Percentiles rank a stretch among this genome's conserved stretches.
These are phyloP conservation scores for Diaporthe humulicola DNA, from an alignment of 2,329 filamentous ascomycete species.

Conservation along the genomic window DNA sequence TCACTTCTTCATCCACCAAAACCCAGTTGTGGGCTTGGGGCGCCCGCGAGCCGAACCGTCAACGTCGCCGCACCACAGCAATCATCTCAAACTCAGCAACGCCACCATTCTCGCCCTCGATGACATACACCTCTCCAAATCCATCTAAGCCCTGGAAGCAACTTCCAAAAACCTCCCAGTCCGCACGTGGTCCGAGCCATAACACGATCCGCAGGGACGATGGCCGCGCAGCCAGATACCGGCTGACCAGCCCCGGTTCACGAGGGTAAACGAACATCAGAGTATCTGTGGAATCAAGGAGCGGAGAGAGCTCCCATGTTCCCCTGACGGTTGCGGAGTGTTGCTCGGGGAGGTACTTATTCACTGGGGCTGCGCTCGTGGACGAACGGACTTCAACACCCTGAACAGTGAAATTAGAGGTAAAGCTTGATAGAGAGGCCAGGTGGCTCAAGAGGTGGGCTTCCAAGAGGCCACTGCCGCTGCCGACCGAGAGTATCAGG, in stretches of 20 bases:
- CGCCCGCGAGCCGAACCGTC: background rate
- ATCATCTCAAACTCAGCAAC: constrained; percentile 38
- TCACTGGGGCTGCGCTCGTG: background rate
- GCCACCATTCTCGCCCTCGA: background rate
- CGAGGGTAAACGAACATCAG: constrained; percentile 38
- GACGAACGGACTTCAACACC: constrained; percentile 34
- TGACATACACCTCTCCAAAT: constrained; percentile 18
- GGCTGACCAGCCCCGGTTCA: constrained; percentile 13
- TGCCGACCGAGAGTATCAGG: constrained; percentile 37
- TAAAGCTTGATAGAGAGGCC: background rate
- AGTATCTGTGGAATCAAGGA: background rate
- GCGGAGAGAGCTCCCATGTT: constrained; percentile 34
- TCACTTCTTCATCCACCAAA: background rate
- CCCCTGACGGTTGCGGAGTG: constrained; percentile 28
- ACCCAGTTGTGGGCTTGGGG: accelerated
- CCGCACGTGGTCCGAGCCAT: constrained; percentile 35
- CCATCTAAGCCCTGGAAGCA: background rate
- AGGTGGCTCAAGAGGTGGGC: constrained; percentile 33
- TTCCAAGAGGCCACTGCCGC: constrained; percentile 38
- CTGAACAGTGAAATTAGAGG: background rate
- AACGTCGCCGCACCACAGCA: constrained; percentile 10
- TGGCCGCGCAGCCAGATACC: constrained; percentile 23
- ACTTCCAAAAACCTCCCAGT: constrained; percentile 30
- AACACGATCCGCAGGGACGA: constrained; percentile 11
- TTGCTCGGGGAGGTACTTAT: constrained; percentile 34